phyloP scores from a whole-genome alignment of 805 yeast genomes.

The Metschnikowia koreensis region DNA sequence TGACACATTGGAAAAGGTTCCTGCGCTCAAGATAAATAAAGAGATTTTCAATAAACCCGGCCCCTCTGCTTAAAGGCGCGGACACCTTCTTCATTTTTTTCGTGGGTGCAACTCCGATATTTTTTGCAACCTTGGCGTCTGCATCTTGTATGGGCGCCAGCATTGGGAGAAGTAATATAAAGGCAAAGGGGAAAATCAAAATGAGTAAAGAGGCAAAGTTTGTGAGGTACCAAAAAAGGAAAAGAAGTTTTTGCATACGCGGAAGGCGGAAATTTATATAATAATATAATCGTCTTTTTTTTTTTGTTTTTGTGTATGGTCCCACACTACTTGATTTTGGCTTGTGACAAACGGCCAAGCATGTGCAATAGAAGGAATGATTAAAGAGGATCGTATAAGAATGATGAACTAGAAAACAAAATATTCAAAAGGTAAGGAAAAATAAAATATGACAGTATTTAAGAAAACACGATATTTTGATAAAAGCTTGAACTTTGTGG shows the following conservation, averaged over 20 bases:
- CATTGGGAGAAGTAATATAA: not conserved
- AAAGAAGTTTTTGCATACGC: not conserved
- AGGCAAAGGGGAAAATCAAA: not conserved
- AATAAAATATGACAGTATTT: too few relatives aligned
- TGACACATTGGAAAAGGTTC: slow-evolving; percentile 2
- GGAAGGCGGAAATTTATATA: not conserved
- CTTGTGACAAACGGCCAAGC: not conserved
- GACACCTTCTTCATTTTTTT: too few relatives aligned
- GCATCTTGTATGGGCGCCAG: not conserved
- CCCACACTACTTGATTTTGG: not conserved
- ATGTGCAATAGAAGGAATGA: not conserved
- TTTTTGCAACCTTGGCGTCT: not conserved
- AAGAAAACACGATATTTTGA: too few relatives aligned
- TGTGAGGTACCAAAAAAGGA: not conserved
- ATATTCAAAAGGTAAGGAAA: too few relatives aligned
- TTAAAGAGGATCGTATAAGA: not conserved
- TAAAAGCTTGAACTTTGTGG: too few relatives aligned
- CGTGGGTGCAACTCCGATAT: not conserved
- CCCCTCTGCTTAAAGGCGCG: not conserved
- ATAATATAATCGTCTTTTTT: too few relatives aligned
- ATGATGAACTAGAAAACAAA: too few relatives aligned
- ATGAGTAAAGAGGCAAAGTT: not conserved
- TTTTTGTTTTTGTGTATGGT: not conserved
- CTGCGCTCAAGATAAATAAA: slow-evolving; percentile 5
- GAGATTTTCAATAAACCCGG: slow-evolving; percentile 4